Evolutionary conservation across 148 eudicot species (phyloP), one percentile per base, ranked within the genome.

Genomic region (Camellia japonica): DNA sequence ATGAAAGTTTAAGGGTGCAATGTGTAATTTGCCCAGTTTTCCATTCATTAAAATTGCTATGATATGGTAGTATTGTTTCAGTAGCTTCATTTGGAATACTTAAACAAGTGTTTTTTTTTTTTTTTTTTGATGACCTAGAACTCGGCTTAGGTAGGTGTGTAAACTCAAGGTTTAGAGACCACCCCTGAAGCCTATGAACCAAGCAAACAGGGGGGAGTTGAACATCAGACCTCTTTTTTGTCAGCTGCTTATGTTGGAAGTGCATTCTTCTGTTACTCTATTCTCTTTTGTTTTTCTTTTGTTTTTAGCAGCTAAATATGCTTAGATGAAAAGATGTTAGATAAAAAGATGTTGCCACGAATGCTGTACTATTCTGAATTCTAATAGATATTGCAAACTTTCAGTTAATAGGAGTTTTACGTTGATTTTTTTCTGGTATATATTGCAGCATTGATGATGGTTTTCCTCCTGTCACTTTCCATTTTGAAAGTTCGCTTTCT

Each of bases 381-480:
- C 80, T 15, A 65, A 46, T 7, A 13, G 30, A 20, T 6, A 43
- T 60, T 62, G 49, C 23, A 76, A 77, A 38, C 19, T 30, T 6
- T 78, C 7, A 23, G 10, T 20, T 78, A 68, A 68, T 43, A 19
- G 64, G 68, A 68, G 42, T 8, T 59, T 77, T 58, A 78, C 11
- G 1, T 2, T 3, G 6, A n/a, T 2, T 38, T n/a, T n/a, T 74
- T 64, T 74, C 44, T 61, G 56, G 43, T 71, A 56, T 65, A n/a
- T 70, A 74, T 72, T 88, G 80, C 90, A 94, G 98, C 82, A 87
- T 94, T 86, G 98, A 94, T 83, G 97, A 94, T 78, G 97, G 88
- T 85, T 94, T 94, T 81, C 98, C 98, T 9, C 77, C 86, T 4
- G 93, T 94, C 64, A 90, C 90, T 44, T 86, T 94, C 71, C 87